These are phyloP conservation scores for Hypoxylon sp. DNA, from an alignment of 2,329 filamentous ascomycete species.

Conservation along the genomic window DNA sequence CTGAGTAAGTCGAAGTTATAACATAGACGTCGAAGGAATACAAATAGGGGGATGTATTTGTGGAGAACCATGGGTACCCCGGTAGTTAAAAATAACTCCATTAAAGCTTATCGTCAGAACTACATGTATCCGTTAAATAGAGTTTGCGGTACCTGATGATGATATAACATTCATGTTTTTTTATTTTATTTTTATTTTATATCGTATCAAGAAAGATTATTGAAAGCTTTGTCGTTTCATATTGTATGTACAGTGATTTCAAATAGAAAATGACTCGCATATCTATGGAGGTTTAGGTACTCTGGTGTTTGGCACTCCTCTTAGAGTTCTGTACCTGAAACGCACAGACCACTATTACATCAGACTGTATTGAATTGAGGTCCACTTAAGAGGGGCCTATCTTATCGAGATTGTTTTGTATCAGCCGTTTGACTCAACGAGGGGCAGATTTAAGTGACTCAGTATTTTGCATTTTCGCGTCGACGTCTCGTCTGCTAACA, in stretches of 20 bases:
- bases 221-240: not conserved
- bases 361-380: slow-evolving; percentile 7
- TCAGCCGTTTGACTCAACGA: slow-evolving; percentile 36
- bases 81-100: not conserved
- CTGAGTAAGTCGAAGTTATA: not conserved
- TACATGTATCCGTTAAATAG: not conserved
- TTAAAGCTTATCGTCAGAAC: not conserved
- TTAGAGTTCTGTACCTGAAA: not conserved
- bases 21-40: not conserved
- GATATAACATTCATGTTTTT: not conserved
- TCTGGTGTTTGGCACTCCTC: not conserved
- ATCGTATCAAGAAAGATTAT: too few relatives aligned
- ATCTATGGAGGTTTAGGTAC: not conserved
- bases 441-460: slow-evolving; percentile 34
- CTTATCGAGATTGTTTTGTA: slow-evolving; percentile 38
- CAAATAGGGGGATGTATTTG: slow-evolving; percentile 1
- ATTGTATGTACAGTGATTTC: not conserved
- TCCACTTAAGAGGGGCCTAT: slow-evolving; percentile 46
- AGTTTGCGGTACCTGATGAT: not conserved
- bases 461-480: slow-evolving; percentile 1
- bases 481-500: not conserved
- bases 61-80: not conserved
- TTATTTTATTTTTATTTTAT: too few relatives aligned
- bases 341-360: not conserved
- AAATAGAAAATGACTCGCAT: not conserved